Conservation (phyloP, 306 rosid species). For the Albizia julibrissin region DNA sequence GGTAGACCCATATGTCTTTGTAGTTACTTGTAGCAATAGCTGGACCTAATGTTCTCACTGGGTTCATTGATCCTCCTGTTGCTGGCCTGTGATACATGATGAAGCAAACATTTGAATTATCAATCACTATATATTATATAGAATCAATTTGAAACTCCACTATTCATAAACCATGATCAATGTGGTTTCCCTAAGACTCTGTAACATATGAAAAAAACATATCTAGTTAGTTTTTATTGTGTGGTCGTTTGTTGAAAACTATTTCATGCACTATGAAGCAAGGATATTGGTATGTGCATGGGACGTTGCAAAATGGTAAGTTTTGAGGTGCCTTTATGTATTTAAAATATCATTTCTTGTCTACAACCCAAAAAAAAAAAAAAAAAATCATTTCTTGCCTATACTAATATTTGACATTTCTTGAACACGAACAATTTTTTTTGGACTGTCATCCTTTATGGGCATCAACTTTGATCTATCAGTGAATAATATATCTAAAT, state of each 20-base stretch:
- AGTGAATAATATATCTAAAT: no score
- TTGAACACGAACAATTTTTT: not conserved
- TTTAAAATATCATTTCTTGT: not conserved
- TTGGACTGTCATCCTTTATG: not conserved
- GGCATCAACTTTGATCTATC: not conserved
- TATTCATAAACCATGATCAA: not conserved
- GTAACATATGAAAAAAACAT: not conserved
- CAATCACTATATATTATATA: not conserved
- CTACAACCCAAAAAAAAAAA: no score
- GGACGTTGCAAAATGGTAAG: no score
- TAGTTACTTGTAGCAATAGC: constrained; percentile 81
- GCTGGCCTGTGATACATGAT: constrained; percentile 49
- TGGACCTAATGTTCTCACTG: constrained; percentile 87
- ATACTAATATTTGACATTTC: not conserved
- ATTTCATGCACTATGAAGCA: not conserved
- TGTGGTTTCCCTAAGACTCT: not conserved
- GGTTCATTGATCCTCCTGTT: constrained; percentile 92
- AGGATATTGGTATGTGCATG: not conserved
- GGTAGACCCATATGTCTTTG: constrained; percentile 86
- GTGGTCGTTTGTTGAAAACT: not conserved
- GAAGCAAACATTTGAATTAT: not conserved
- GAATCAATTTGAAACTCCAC: not conserved
- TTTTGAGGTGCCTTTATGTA: not conserved
- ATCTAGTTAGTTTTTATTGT: not conserved
- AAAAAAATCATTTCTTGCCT: no score